Evolutionary conservation across 768 basidiomycete species (phyloP).

Genomic region (Cyclocybe aegerita): DNA sequence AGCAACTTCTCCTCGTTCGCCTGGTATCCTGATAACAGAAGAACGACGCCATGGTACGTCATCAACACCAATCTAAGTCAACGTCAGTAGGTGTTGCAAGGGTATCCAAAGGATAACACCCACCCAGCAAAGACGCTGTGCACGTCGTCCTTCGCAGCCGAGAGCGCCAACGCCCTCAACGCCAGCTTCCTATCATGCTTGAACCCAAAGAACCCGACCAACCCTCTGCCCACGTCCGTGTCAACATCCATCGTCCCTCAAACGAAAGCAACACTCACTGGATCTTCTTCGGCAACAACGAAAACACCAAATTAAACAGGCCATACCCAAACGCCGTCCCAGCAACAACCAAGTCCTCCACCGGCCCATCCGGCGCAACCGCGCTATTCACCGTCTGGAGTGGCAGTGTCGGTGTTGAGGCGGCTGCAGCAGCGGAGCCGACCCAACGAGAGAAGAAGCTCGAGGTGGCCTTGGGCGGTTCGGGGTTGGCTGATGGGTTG

Average conservation of each 20-base stretch:
- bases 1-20: slow-evolving; percentile 68
- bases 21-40: slow-evolving; percentile 73
- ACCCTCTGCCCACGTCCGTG: slow-evolving; percentile 36
- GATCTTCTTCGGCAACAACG: slow-evolving; percentile 67
- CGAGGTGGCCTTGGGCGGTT: slow-evolving; percentile 7
- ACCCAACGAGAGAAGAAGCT: slow-evolving; percentile 40
- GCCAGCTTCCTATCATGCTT: slow-evolving; percentile 70
- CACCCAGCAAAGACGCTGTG: slow-evolving; percentile 80
- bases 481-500: slow-evolving; percentile 13
- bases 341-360: slow-evolving; percentile 73
- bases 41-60: slow-evolving; percentile 75
- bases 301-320: slow-evolving; percentile 79
- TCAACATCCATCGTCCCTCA: neutral
- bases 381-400: slow-evolving; percentile 14
- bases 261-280: slow-evolving; percentile 41
- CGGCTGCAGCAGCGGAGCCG: slow-evolving; percentile 8
- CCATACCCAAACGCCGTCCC: slow-evolving; percentile 80
- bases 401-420: slow-evolving; percentile 18
- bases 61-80: slow-evolving; percentile 65
- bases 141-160: slow-evolving; percentile 65
- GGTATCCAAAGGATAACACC: slow-evolving; percentile 17
- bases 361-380: slow-evolving; percentile 43
- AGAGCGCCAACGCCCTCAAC: slow-evolving; percentile 64
- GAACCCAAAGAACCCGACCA: slow-evolving; percentile 79
- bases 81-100: neutral